phyloP scores from a whole-genome alignment of 208 protist genomes.

The Leishmania mexicana region DNA sequence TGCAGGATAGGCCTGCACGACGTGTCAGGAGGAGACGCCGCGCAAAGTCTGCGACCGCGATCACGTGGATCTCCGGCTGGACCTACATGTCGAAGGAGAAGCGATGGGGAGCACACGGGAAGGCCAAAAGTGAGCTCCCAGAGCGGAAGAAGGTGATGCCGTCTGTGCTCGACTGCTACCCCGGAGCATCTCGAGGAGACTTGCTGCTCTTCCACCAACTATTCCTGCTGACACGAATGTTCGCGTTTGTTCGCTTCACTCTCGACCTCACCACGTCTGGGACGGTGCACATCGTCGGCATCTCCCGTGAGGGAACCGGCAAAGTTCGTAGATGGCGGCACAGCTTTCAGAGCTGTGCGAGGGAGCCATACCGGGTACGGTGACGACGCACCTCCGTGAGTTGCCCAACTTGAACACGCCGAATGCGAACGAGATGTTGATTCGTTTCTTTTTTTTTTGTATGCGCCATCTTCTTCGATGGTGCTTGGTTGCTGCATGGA shows the following conservation, averaged over 20 bases:
- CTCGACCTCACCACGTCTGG: constrained; percentile 40
- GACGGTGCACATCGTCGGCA: constrained; percentile 42
- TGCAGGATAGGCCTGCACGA: constrained; percentile 46
- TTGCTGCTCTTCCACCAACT: constrained; percentile 46
- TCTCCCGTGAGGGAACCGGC: constrained; percentile 41
- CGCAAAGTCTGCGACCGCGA: constrained; percentile 43
- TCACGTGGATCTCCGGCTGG: constrained; percentile 66
- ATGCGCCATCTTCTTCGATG: too few relatives aligned
- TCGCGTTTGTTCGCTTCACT: constrained; percentile 34
- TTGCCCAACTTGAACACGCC: constrained; percentile 7
- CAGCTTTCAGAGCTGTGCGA: constrained; percentile 34
- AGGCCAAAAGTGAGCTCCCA: constrained; percentile 48
- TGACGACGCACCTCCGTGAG: constrained; percentile 7
- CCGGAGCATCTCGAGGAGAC: constrained; percentile 38
- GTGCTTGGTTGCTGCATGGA: not conserved
- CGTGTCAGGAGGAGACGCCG: constrained; percentile 47
- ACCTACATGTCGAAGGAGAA: constrained; percentile 53
- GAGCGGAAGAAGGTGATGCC: constrained; percentile 48
- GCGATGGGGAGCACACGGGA: constrained; percentile 46
- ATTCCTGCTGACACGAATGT: constrained; percentile 42
- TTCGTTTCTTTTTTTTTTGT: not conserved
- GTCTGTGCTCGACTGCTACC: constrained; percentile 39
- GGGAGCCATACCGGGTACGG: constrained; percentile 13
- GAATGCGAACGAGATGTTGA: too few relatives aligned
- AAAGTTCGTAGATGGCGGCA: constrained; percentile 29